Base-by-base conservation (phyloP, 2,329 filamentous ascomycete genomes). In the Chaetomium sp. region DNA sequence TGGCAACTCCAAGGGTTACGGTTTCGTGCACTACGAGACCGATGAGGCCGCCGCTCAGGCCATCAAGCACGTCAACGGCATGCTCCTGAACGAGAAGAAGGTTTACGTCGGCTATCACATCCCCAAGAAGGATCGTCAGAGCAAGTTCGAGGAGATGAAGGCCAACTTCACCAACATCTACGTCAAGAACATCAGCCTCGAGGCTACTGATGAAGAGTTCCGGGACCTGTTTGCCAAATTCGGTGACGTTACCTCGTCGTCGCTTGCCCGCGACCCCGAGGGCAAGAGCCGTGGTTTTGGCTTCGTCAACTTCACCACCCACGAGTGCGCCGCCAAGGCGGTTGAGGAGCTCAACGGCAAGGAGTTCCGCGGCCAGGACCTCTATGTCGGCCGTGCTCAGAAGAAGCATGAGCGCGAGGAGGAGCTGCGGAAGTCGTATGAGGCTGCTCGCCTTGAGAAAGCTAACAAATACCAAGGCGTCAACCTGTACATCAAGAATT, bases 141-240 rank as follows among this genome's bases (percentile, higher is more conserved):
- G 92, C 92, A 99, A 99, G 84, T 98, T 98, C 74, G 95, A 99
- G 84, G 95, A 99, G 86, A 99, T 99, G 94, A 99, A 99, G 90
- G 95, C 95, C 80, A 99, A 99, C 86, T 99, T 96, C 87, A 99
- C 95, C 84, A 99, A 99, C 80, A 89, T 99, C 80, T 99, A 99
- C 83, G 92, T 99, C 83, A 99, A 99, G 89, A 99, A 99, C 84
- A 90, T 99, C 73, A 87, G 89, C 74, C 75, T 82, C 42, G 94
- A 97, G 57, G 91, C 90, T 69, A 90, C 87, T 65, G 95, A 99
- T 68, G 93, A 98, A 9, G 90, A 98, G 77, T 98, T 99, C 88
- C 92, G 93, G 73, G 86, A 89, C 68, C 85, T 98, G 58, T 98
- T 99, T 74, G 91, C 95, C 85, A 89, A 89, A 80, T 96, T 87